Percentiles rank a stretch among this genome's conserved stretches.
These are phyloP conservation scores for Boehmeria nivea DNA, from an alignment of 306 rosid species.

Conservation along the genomic window DNA sequence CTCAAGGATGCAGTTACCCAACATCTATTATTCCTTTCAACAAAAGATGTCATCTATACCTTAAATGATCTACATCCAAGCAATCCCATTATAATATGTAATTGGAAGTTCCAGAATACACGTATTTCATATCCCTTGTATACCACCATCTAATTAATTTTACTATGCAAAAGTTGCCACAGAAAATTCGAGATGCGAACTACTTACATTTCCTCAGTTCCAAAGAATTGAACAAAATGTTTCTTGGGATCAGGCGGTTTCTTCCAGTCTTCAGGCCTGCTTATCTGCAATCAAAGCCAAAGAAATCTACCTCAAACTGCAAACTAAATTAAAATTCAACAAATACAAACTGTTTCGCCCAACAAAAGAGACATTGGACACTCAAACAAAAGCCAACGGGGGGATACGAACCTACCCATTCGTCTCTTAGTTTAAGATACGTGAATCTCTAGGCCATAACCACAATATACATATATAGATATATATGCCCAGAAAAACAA, in stretches of 20 bases:
- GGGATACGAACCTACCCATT: no score
- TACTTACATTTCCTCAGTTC: constrained; percentile 88
- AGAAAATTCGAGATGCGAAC: not conserved
- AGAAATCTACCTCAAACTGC: constrained; percentile 19
- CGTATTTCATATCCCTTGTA: constrained; percentile 2
- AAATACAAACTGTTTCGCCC: no score
- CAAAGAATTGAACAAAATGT: constrained; percentile 87
- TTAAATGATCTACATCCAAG: no score
- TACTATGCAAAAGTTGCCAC: not conserved
- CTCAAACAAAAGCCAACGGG: no score
- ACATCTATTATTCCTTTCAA: not conserved
- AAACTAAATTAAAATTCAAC: not conserved
- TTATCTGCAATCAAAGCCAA: constrained; percentile 56
- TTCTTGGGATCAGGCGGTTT: constrained; percentile 84
- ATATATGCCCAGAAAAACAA: no score
- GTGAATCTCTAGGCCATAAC: no score
- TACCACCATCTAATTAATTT: no score
- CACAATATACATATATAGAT: no score
- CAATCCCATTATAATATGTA: not conserved
- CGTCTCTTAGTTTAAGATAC: no score
- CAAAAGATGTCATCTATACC: not conserved
- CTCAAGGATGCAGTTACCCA: not conserved
- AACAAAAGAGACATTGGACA: no score
- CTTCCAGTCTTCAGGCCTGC: constrained; percentile 92
- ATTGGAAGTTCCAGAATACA: not conserved